These are phyloP conservation scores for Gaultheria prostrata DNA, from an alignment of 148 eudicot species.

Conservation along the genomic window DNA sequence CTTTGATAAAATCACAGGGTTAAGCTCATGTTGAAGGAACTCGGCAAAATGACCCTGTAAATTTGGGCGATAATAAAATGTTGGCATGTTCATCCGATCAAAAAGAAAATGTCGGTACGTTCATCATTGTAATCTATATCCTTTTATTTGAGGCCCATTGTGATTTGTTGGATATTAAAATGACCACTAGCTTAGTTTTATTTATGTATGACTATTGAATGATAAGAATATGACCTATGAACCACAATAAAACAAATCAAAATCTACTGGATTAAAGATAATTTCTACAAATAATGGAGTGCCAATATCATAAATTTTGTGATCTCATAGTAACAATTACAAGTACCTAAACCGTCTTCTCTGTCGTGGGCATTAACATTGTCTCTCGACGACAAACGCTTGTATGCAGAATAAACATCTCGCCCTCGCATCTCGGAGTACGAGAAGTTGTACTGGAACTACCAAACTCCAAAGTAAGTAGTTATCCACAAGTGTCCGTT, in stretches of 20 bases:
- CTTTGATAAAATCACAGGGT: not conserved
- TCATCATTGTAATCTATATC: not conserved
- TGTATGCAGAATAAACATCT: conserved; percentile 46
- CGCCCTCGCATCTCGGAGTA: conserved; percentile 51
- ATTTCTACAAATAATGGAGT: not conserved
- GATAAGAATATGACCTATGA: not conserved
- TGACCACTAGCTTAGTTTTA: not conserved
- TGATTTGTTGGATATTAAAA: not conserved
- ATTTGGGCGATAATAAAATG: not conserved
- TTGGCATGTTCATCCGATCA: not conserved
- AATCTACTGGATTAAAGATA: not conserved
- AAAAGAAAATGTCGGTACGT: not conserved
- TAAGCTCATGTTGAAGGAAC: not conserved
- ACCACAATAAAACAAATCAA: not conserved
- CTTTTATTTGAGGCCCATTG: not conserved
- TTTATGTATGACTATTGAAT: not conserved
- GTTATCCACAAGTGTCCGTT: conserved; percentile 9
- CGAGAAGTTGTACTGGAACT: not conserved
- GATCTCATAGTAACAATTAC: not conserved
- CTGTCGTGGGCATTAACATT: conserved; percentile 27
- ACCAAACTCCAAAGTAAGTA: conserved; percentile 14
- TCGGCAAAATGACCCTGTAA: not conserved
- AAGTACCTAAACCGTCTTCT: conserved; percentile 41
- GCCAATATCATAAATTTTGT: not conserved
- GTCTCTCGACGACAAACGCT: conserved; percentile 62